Percentiles rank a stretch among this genome's conserved stretches.
phyloP scores from a whole-genome alignment of 2,329 filamentous ascomycete species.

The Graphilbum sp. region DNA sequence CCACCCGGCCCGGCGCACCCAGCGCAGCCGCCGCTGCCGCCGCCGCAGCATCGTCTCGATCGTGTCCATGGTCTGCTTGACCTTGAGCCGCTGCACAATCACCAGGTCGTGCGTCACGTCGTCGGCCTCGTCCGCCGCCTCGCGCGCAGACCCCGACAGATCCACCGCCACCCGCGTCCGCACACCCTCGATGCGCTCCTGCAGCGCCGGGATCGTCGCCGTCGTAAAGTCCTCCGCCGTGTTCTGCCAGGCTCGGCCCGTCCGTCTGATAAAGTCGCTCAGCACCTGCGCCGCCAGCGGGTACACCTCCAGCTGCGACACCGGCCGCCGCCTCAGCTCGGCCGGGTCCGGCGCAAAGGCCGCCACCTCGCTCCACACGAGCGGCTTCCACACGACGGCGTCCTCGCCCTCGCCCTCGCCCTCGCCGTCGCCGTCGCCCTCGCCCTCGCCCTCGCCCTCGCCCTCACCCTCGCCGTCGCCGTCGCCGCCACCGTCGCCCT shows the following conservation, averaged over 20 bases:
- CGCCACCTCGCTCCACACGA: slow-evolving; percentile 28
- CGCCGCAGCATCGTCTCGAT: slow-evolving; percentile 62
- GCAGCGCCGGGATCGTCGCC: slow-evolving; percentile 37
- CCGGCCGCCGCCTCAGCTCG: slow-evolving; percentile 16
- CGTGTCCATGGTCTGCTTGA: slow-evolving; percentile 65
- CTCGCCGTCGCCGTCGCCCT: background rate
- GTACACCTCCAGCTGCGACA: slow-evolving; percentile 29
- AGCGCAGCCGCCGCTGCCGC: slow-evolving; percentile 50
- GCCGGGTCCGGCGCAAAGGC: slow-evolving; percentile 21
- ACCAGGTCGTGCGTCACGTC: slow-evolving; percentile 61
- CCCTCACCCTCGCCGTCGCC: slow-evolving; percentile 7
- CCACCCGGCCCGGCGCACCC: slow-evolving; percentile 63
- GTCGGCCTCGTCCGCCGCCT: slow-evolving; percentile 63
- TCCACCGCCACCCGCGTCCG: slow-evolving; percentile 33
- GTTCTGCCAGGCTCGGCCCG: slow-evolving; percentile 37
- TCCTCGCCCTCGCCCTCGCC: background rate
- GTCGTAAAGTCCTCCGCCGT: slow-evolving; percentile 42
- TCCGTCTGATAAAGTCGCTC: slow-evolving; percentile 27
- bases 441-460: slow-evolving; percentile 1
- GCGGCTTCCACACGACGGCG: slow-evolving; percentile 2
- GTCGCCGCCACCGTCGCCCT: too few species aligned
- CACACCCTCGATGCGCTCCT: slow-evolving; percentile 28
- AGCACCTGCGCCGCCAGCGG: slow-evolving; percentile 36
- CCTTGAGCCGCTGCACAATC: slow-evolving; percentile 58
- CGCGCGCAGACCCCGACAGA: slow-evolving; percentile 43